Evolutionary conservation across 345 rosid species (phyloP).

Genomic region (Acer negundo): DNA sequence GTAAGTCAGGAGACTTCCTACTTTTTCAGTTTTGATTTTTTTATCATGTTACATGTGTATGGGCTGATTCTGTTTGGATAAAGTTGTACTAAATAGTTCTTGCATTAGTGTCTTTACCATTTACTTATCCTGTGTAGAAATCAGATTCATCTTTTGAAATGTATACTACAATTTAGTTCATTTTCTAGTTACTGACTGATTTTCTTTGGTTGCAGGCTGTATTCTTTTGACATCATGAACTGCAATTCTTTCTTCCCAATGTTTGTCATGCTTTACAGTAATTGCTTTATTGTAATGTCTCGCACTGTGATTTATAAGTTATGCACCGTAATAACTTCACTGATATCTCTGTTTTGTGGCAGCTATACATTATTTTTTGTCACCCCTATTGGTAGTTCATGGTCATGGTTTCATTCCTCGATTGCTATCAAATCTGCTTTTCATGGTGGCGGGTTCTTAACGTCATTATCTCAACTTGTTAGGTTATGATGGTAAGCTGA

Average conservation of each 20-base stretch:
- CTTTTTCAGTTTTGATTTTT: conserved; percentile 11
- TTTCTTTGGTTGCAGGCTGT: conserved; percentile 65
- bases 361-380: conserved; percentile 90
- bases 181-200: conserved; percentile 21
- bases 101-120: neutral
- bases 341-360: conserved; percentile 33
- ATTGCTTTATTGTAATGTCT: conserved; percentile 16
- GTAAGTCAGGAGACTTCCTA: conserved; percentile 47
- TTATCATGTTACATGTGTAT: neutral
- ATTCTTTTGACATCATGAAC: conserved; percentile 91
- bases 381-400: conserved; percentile 81
- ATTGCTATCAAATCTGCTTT: conserved; percentile 83
- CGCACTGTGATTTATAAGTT: neutral
- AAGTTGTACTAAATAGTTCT: conserved; percentile 7
- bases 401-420: conserved; percentile 93
- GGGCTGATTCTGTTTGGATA: conserved; percentile 1
- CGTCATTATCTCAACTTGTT: conserved; percentile 98
- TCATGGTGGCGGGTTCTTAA: conserved; percentile 90
- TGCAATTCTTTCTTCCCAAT: conserved; percentile 99
- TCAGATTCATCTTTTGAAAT: neutral
- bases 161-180: conserved; percentile 4
- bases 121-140: conserved; percentile 9
- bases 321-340: conserved; percentile 6
- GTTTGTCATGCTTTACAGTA: conserved; percentile 94
- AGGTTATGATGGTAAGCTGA: conserved; percentile 89